Base-by-base conservation (phyloP, 371 early-diverging fungal genomes). In the Mucor irregularis region DNA sequence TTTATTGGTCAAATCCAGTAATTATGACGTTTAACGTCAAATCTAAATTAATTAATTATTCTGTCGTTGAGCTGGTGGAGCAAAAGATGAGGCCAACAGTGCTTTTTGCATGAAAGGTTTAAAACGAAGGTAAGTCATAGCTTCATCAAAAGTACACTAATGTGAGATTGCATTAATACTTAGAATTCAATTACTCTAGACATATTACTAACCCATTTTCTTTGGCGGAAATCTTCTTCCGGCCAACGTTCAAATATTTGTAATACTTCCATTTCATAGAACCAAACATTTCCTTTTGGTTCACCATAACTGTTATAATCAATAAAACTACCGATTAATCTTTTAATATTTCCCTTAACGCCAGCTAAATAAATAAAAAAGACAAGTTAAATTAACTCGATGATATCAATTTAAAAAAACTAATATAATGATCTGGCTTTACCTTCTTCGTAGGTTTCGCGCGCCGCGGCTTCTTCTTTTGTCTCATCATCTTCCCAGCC, bases 401-500 rank as follows among this genome's bases (percentile, higher is more conserved):
- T n/a, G n/a, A n/a, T n/a, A n/a, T n/a, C n/a, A n/a, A n/a, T n/a
- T n/a, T n/a, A n/a, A n/a, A n/a, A n/a, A n/a, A 11, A 21, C 30
- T n/a, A 48, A 13, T 35, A 11, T 45, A 14, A 7, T 46, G n/a
- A 24, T 25, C 33, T n/a, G n/a, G n/a, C n/a, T n/a, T 17, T 73
- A 81, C 85, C 82, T 73, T 85, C 86, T 77, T 85, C 86, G 52
- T 79, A 85, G 2, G 84, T 82, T 53, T 85, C 86, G 14, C 86
- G 71, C 17, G 58, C 66, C 11, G 86, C 86, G 10, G 82, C 79
- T 56, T 82, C 71, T 55, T 78, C 78, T 43, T 71, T 66, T 25
- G 83, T 75, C 60, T 85, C 86, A 46, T 85, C 86, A 44, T 73
- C 82, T 49, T 85, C 86, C 86, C 86, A 85, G 25, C 86, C 86